Conservation (phyloP, 257 asterid species). For the Nicotiana undulata region DNA sequence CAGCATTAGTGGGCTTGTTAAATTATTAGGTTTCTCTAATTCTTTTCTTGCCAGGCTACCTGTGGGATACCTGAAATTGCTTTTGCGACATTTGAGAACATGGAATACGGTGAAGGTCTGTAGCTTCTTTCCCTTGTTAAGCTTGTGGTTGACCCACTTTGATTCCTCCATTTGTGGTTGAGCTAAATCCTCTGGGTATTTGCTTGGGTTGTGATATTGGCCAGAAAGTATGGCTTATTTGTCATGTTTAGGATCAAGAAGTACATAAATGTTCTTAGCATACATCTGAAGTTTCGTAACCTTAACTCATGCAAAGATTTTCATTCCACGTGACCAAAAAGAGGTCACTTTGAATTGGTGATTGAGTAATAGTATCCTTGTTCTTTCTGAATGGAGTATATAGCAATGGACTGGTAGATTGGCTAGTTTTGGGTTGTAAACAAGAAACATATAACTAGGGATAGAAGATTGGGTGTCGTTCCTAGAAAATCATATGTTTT, state of each 20-base stretch:
- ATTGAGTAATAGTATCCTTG: not conserved
- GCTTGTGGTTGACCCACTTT: not conserved
- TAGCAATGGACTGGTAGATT: not conserved
- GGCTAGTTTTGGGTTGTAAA: not conserved
- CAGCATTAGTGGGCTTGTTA: not conserved
- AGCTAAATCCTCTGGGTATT: not conserved
- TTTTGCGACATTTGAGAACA: constrained; percentile 85
- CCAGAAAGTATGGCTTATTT: not conserved
- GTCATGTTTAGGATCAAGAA: not conserved
- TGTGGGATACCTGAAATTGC: constrained; percentile 98
- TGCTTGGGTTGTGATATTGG: not conserved
- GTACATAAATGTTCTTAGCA: not conserved
- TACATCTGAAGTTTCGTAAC: not conserved
- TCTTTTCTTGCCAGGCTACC: constrained; percentile 56
- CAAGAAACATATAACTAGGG: not conserved
- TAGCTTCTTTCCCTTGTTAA: constrained; percentile 16
- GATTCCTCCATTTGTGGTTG: not conserved
- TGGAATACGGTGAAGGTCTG: constrained; percentile 97
- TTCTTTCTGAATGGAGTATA: not conserved
- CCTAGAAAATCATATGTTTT: too few relatives aligned
- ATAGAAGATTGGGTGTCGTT: too few relatives aligned
- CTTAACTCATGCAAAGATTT: not conserved
- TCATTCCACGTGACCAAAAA: not conserved
- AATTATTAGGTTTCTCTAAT: not conserved
- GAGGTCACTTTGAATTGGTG: not conserved